Evolutionary conservation across 352 stramenopile species (phyloP).

Genomic region (Pythium aristosporum): DNA sequence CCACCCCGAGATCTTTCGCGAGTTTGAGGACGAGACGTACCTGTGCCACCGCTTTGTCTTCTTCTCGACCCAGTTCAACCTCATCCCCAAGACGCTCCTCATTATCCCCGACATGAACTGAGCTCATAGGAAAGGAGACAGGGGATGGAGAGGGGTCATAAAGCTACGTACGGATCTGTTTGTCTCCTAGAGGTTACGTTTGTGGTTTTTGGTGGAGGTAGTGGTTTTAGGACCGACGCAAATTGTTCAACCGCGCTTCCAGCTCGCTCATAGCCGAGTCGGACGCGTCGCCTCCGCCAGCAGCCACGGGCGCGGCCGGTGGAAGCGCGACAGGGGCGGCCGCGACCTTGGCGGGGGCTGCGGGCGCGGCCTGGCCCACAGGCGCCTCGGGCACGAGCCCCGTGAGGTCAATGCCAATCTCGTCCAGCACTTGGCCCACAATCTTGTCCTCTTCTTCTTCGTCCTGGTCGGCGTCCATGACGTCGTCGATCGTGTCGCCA

Average conservation of each 20-base stretch:
- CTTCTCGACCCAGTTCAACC: slow-evolving; percentile 72
- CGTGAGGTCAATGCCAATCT: slow-evolving; percentile 95
- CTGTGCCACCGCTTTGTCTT: slow-evolving; percentile 85
- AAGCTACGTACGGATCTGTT: background rate
- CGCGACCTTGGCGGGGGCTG: slow-evolving; percentile 47
- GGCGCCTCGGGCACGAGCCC: slow-evolving; percentile 91
- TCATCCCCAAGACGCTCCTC: slow-evolving; percentile 81
- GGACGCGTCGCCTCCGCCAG: slow-evolving; percentile 16
- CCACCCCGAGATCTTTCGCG: slow-evolving; percentile 68
- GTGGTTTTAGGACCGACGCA: slow-evolving; percentile 69
- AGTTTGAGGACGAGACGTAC: slow-evolving; percentile 73
- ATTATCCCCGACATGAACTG: slow-evolving; percentile 76
- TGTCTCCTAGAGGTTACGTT: background rate
- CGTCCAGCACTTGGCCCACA: slow-evolving; percentile 96
- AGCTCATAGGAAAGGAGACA: background rate
- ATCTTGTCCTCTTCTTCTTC: slow-evolving; percentile 97
- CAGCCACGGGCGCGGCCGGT: slow-evolving; percentile 57
- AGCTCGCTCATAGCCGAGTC: slow-evolving; percentile 94
- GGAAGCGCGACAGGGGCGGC: slow-evolving; percentile 41
- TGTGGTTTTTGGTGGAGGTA: background rate
- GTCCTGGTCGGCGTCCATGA: slow-evolving; percentile 93
- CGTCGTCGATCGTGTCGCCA: slow-evolving; percentile 96
- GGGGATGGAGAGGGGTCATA: background rate
- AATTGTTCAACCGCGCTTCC: slow-evolving; percentile 96
- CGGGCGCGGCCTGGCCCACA: slow-evolving; percentile 41